Evolutionary conservation across 108 stramenopile genomes (phyloP).

Genomic region (Cyclotella choctawhatcheeana): DNA sequence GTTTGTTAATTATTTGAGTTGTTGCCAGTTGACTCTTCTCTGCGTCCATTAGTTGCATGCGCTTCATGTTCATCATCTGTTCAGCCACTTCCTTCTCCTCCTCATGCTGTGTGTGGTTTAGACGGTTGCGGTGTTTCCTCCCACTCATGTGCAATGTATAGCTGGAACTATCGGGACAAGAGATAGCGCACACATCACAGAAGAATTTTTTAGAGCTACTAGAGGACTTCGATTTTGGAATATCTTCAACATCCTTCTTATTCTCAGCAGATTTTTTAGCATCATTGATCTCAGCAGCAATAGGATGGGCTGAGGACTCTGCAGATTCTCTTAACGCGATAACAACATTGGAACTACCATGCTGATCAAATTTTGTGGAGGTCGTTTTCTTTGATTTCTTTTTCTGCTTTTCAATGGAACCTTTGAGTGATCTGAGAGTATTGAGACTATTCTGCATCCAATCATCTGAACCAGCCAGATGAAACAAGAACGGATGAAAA

Average conservation of each 20-base stretch:
- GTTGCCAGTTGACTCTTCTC: not conserved
- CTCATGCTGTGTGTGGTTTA: slow-evolving; percentile 60
- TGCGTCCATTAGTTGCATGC: slow-evolving; percentile 48
- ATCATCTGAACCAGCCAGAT: slow-evolving; percentile 23
- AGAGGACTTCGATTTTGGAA: not conserved
- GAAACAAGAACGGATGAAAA: slow-evolving; percentile 68
- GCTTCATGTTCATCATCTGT: slow-evolving; percentile 62
- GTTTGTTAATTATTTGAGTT: slow-evolving; percentile 19
- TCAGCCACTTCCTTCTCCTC: slow-evolving; percentile 66
- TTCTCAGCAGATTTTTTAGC: not conserved
- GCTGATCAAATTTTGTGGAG: too few species aligned
- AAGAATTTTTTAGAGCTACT: slow-evolving; percentile 21
- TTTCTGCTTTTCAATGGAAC: slow-evolving; percentile 1
- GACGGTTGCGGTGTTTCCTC: slow-evolving; percentile 82
- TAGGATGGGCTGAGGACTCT: too few species aligned
- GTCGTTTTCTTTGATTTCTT: slow-evolving; percentile 3
- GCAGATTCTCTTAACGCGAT: too few species aligned
- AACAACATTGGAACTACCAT: too few species aligned
- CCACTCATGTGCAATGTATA: slow-evolving; percentile 76
- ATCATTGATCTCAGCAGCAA: too few species aligned
- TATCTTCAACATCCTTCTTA: not conserved
- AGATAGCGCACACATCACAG: slow-evolving; percentile 68
- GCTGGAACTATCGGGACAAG: slow-evolving; percentile 70
- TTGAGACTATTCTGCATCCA: slow-evolving; percentile 33
- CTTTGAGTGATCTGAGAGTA: slow-evolving; percentile 32